Conservation (phyloP, 2,329 filamentous ascomycete genomes). For the Clarireedia paspali region DNA sequence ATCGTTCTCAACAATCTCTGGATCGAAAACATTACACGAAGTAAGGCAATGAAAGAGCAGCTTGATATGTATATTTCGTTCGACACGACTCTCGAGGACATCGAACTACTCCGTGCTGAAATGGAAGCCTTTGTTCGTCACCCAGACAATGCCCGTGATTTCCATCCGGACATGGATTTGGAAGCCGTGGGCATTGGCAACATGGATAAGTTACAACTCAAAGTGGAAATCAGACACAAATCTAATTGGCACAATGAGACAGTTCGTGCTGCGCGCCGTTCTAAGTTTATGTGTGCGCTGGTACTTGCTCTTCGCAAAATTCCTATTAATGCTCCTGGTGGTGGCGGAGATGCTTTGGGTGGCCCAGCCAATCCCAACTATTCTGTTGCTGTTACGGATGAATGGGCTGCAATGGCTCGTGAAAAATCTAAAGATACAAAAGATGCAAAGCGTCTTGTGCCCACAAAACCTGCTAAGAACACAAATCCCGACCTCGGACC, state of each 20-base stretch:
- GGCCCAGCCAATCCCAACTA: constrained; percentile 71
- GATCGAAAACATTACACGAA: constrained; percentile 90
- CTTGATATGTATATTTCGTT: constrained; percentile 74
- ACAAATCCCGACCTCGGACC: constrained; percentile 13
- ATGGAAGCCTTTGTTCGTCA: constrained; percentile 78
- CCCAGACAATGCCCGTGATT: constrained; percentile 84
- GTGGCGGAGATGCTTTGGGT: constrained; percentile 54
- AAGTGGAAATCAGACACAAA: constrained; percentile 83
- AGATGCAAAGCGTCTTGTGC: constrained; percentile 59
- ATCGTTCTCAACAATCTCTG: constrained; percentile 87
- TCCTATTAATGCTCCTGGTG: constrained; percentile 76
- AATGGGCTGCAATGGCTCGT: constrained; percentile 56
- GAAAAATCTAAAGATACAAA: constrained; percentile 51
- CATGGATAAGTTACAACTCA: constrained; percentile 80
- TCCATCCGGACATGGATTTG: constrained; percentile 75
- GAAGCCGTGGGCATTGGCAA: constrained; percentile 72
- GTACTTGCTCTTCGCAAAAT: constrained; percentile 78
- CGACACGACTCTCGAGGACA: constrained; percentile 81
- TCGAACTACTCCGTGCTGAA: constrained; percentile 76
- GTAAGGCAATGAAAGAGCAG: constrained; percentile 82
- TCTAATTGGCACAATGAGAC: constrained; percentile 86
- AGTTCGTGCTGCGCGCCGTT: constrained; percentile 71
- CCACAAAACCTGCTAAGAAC: constrained; percentile 28
- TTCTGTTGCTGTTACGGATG: constrained; percentile 66
- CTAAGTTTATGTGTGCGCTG: constrained; percentile 95